Evolutionary conservation across 139 green algal genomes (phyloP).

Genomic region (Diplosphaera chodatii): DNA sequence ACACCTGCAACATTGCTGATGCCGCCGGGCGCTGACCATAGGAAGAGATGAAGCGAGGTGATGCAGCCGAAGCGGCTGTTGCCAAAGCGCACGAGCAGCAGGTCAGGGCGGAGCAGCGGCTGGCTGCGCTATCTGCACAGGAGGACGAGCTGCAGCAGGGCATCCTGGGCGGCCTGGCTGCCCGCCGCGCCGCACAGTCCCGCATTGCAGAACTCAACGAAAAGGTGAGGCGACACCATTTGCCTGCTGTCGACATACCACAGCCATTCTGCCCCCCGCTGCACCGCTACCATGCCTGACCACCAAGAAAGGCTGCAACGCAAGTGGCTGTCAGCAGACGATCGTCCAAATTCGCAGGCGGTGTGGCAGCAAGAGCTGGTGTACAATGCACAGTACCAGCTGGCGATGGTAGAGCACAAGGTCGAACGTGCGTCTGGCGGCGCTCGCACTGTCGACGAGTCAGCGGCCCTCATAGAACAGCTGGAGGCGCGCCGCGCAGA

Average conservation of each 20-base stretch:
- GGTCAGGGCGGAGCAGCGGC: background rate
- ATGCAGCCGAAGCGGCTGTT: background rate
- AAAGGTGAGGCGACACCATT: background rate
- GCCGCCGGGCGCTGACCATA: no score
- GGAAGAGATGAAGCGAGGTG: no score
- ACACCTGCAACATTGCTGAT: no score
- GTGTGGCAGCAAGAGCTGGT: slow-evolving; percentile 76
- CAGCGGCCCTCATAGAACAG: slow-evolving; percentile 50
- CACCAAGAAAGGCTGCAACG: no score
- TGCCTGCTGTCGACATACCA: background rate
- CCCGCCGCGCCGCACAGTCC: background rate
- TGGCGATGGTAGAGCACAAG: slow-evolving; percentile 76
- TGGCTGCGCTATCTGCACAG: background rate
- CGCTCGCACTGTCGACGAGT: slow-evolving; percentile 73
- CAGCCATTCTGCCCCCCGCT: no score
- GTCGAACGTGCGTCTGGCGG: slow-evolving; percentile 66
- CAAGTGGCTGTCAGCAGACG: no score
- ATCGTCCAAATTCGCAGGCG: no score
- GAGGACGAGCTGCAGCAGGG: background rate
- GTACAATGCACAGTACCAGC: slow-evolving; percentile 78
- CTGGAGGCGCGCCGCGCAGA: slow-evolving; percentile 53
- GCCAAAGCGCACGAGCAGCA: background rate
- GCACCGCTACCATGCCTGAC: no score
- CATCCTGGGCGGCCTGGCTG: background rate
- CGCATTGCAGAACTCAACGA: background rate